Percentiles rank a stretch among this genome's conserved stretches.
phyloP scores from a whole-genome alignment of 1,139 yeast genomes.

The Meyerozyma athensensis region DNA sequence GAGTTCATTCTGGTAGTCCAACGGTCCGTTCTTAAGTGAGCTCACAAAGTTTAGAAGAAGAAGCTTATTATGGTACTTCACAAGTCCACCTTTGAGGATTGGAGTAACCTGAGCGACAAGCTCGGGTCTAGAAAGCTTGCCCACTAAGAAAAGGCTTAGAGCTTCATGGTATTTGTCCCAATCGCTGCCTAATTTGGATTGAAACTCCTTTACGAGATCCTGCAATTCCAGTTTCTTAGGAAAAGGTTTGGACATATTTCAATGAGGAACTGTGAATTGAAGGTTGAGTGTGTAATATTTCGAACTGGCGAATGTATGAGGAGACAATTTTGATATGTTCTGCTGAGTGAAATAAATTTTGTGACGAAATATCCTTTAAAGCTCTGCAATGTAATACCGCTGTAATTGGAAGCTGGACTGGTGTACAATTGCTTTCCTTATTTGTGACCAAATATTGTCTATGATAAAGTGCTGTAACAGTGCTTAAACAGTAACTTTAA shows the following conservation, averaged over 20 bases:
- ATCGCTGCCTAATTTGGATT: slow-evolving; percentile 60
- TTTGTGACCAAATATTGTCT: too few relatives aligned
- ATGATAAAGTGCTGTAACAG: too few relatives aligned
- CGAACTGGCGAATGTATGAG: too few relatives aligned
- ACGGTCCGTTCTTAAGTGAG: slow-evolving; percentile 64
- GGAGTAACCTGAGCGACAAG: slow-evolving; percentile 53
- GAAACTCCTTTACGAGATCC: slow-evolving; percentile 66
- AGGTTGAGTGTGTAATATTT: too few relatives aligned
- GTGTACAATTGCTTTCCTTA: too few relatives aligned
- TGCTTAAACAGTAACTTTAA: too few relatives aligned
- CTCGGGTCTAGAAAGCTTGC: slow-evolving; percentile 74
- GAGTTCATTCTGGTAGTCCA: slow-evolving; percentile 43
- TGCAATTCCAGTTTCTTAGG: slow-evolving; percentile 65
- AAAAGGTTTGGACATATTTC: slow-evolving; percentile 1
- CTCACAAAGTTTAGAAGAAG: slow-evolving; percentile 79
- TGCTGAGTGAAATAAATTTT: too few relatives aligned
- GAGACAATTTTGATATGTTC: too few relatives aligned
- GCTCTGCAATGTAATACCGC: too few relatives aligned
- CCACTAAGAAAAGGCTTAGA: slow-evolving; percentile 70
- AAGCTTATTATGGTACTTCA: slow-evolving; percentile 72
- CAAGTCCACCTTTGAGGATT: slow-evolving; percentile 46
- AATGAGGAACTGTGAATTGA: not conserved
- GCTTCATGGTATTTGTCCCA: slow-evolving; percentile 89
- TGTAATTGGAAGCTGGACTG: too few relatives aligned
- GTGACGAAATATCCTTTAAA: too few relatives aligned